Evolutionary conservation across 352 stramenopile genomes (phyloP).

Genomic region (Phytopythium litorale): DNA sequence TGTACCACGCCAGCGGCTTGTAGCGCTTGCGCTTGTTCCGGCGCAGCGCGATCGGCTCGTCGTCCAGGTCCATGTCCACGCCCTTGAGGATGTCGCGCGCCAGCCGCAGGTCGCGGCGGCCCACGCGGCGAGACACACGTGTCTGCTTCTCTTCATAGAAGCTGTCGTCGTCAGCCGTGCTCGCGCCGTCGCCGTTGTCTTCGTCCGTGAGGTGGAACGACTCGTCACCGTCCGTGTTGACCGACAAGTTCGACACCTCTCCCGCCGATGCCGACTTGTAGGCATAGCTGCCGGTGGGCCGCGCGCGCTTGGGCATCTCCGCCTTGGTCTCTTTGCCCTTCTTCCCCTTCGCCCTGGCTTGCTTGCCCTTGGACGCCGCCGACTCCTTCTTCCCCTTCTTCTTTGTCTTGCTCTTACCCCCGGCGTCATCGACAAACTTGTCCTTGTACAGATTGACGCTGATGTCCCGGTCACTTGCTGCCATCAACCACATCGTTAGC

Average conservation of each 20-base stretch:
- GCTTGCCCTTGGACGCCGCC: slow-evolving; percentile 21
- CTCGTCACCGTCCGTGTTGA: slow-evolving; percentile 60
- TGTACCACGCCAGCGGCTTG: slow-evolving; percentile 88
- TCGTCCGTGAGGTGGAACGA: slow-evolving; percentile 46
- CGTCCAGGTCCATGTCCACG: slow-evolving; percentile 20
- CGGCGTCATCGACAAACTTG: slow-evolving; percentile 16
- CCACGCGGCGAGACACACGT: slow-evolving; percentile 16
- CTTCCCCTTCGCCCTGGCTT: slow-evolving; percentile 6
- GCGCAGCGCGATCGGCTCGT: slow-evolving; percentile 45
- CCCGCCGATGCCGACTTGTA: slow-evolving; percentile 42
- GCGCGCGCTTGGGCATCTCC: slow-evolving; percentile 18
- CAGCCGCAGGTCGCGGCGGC: slow-evolving; percentile 23
- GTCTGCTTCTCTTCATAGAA: slow-evolving; percentile 32
- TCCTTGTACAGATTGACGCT: slow-evolving; percentile 12
- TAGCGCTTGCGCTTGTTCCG: slow-evolving; percentile 75
- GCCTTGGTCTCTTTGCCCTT: slow-evolving; percentile 19
- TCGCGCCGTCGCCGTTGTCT: slow-evolving; percentile 29
- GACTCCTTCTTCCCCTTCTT: slow-evolving; percentile 24
- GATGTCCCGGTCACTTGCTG: slow-evolving; percentile 55
- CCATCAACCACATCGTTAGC: background rate
- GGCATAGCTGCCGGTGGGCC: slow-evolving; percentile 35
- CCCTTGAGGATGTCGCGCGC: slow-evolving; percentile 55
- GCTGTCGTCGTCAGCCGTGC: slow-evolving; percentile 45
- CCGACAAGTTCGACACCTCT: slow-evolving; percentile 41
- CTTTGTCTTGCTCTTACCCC: slow-evolving; percentile 16